Evolutionary conservation across 75 land plant genomes (phyloP), one percentile per base, ranked within the genome.

Genomic region (Isoetes taiwanensis): DNA sequence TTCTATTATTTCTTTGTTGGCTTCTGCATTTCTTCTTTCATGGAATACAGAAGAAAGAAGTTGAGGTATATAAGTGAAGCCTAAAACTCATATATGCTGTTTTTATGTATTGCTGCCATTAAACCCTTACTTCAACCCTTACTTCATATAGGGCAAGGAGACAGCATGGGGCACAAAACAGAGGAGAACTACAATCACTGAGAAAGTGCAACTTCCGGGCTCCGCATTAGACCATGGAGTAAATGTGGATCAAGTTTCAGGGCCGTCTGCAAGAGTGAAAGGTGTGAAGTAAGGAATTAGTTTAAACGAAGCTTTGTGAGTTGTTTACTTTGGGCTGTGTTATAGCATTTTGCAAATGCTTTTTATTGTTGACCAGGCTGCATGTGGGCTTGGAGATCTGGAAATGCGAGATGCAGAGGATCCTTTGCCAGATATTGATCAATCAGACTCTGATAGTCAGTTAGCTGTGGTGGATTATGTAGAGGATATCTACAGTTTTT

Each of bases 401-500:
- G 83, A 82, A 53, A 79, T 77, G 83, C 79, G 70, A 58, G 80
- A 86, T 41, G 27, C 77, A 6, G 66, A 19, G 12, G 78, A 67
- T 25, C 33, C 59, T 12, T 50, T 71, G 16, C 21, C 33, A 5
- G 73, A 84, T 41, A 81, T 81, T 57, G 95, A 88, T 59, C 50
- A 67, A 42, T 30, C 34, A 30, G 90, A 88, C 59, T 40, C 55
- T 26, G 63, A 69, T 5, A 79, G 84, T 56, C 78, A 71, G 20
- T 67, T 81, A 25, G 95, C 90, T 14, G 85, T 88, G 30, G 74
- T 74, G 1, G 85, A 84, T 19, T 88, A 88, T 56, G 73, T 88
- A 9, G 85, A 88, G 50, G 90, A 84, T 21, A 59, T 88, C 9
- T 81, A 88, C 43, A 28, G 39, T 9, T 78, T 70, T 43, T 84